phyloP scores from a whole-genome alignment of 768 basidiomycete species.

The Grammothele lineata region DNA sequence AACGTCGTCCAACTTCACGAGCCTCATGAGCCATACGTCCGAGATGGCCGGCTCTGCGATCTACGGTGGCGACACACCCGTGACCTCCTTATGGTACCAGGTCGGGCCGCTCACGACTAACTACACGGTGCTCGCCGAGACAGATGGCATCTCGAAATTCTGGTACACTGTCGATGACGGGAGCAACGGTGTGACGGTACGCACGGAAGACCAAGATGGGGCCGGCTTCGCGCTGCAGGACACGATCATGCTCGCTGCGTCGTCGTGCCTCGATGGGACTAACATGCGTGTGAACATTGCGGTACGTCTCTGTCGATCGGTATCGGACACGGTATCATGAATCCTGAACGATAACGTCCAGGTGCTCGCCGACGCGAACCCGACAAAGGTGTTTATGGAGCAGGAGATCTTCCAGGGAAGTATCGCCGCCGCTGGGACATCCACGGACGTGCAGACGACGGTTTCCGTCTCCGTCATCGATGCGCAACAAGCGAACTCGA shows the following conservation, averaged over 20 bases:
- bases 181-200: neutral
- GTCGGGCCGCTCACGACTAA: neutral
- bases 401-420: no score
- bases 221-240: neutral
- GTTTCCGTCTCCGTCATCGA: no score
- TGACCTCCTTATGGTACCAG: neutral
- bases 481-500: no score
- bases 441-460: no score
- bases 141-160: neutral
- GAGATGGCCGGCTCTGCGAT: neutral
- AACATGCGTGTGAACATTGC: neutral
- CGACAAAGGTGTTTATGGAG: no score
- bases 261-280: neutral
- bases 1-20: neutral
- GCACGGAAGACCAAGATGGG: neutral
- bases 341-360: no score
- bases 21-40: neutral
- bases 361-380: no score
- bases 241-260: neutral
- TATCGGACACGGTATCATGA: no score
- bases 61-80: constrained; percentile 11
- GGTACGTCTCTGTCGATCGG: neutral
- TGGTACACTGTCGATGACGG: neutral
- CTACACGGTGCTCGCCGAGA: neutral
- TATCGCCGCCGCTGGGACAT: no score